A percentile compares a stretch with the other conserved stretches of the same genome.
Conservation (phyloP, 768 basidiomycete genomes). For the Boletellus ananiceps region DNA sequence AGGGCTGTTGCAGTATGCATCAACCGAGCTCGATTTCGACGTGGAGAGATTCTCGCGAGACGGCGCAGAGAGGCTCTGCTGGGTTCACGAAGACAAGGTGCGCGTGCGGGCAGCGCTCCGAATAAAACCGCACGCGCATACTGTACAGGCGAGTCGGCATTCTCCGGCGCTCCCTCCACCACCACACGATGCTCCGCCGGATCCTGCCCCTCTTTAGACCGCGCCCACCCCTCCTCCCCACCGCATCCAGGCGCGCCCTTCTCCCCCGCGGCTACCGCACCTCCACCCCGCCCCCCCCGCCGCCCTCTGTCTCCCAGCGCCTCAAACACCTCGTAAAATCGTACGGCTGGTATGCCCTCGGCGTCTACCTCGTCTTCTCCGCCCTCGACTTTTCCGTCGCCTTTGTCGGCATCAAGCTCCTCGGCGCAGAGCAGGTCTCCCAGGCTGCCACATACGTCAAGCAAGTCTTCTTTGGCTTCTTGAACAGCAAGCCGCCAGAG, state of each 20-base stretch:
- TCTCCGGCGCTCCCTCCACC: neutral
- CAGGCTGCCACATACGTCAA: constrained; percentile 58
- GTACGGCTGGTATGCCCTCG: constrained; percentile 95
- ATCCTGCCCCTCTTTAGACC: constrained; percentile 44
- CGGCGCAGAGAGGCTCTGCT: constrained; percentile 13
- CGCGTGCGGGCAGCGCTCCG: constrained; percentile 3
- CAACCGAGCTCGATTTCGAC: constrained; percentile 25
- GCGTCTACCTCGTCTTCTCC: constrained; percentile 75
- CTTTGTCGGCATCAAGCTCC: constrained; percentile 76
- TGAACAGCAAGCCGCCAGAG: constrained; percentile 55
- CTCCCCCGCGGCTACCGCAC: constrained; percentile 43
- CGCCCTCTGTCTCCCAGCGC: constrained; percentile 60
- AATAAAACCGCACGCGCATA: constrained; percentile 7
- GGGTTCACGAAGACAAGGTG: constrained; percentile 14
- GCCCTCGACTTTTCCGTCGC: constrained; percentile 80
- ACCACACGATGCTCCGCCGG: constrained; percentile 34
- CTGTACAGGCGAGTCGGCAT: too few relatives aligned
- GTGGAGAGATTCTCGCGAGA: constrained; percentile 12
- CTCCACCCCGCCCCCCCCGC: constrained; percentile 44
- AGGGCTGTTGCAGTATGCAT: constrained; percentile 43
- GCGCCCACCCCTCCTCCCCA: constrained; percentile 45
- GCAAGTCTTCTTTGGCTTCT: constrained; percentile 38
- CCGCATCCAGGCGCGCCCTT: constrained; percentile 20
- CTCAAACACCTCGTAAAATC: constrained; percentile 81
- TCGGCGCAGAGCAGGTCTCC: constrained; percentile 89